A percentile compares a stretch with the other conserved stretches of the same genome.
Conservation (phyloP, 2,329 filamentous ascomycete genomes). For the Dothidotthia symphoricarpi region DNA sequence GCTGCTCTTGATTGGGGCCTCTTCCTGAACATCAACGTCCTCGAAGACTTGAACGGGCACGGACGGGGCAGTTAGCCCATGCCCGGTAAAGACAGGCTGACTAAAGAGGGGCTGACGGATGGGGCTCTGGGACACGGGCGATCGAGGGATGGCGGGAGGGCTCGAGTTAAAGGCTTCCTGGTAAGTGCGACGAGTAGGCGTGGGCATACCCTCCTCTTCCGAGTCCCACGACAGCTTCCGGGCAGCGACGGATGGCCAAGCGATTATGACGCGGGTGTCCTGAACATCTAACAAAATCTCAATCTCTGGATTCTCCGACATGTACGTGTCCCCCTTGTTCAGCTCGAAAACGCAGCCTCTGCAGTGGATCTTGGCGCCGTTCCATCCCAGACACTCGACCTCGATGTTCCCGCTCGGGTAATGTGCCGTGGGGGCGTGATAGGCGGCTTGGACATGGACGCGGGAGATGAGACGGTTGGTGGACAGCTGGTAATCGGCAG, state of each 20-base stretch:
- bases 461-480: conserved; percentile 90
- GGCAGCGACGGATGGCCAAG: conserved; percentile 73
- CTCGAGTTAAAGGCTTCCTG: conserved; percentile 54
- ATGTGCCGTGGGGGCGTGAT: conserved; percentile 66
- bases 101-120: conserved; percentile 49
- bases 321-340: conserved; percentile 83
- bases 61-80: conserved; percentile 26
- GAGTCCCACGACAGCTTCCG: conserved; percentile 48
- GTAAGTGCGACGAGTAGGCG: conserved; percentile 34
- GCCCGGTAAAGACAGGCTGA: conserved; percentile 9
- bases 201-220: conserved; percentile 58
- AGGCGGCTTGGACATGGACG: conserved; percentile 86
- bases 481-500: conserved; percentile 91
- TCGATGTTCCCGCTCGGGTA: conserved; percentile 77
- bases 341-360: conserved; percentile 84
- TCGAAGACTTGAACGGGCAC: conserved; percentile 40
- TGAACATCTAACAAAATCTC: conserved; percentile 97
- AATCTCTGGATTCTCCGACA: conserved; percentile 79
- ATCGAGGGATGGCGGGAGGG: conserved; percentile 65
- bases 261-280: conserved; percentile 82
- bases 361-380: conserved; percentile 89
- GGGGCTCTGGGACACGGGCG: conserved; percentile 73
- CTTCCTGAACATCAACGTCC: conserved; percentile 36
- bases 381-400: conserved; percentile 92
- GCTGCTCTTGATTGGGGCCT: conserved; percentile 14